A percentile compares a stretch with the other conserved stretches of the same genome.
Evolutionary conservation across 2,329 filamentous ascomycete genomes (phyloP).

Genomic region (Claviceps fusiformis): DNA sequence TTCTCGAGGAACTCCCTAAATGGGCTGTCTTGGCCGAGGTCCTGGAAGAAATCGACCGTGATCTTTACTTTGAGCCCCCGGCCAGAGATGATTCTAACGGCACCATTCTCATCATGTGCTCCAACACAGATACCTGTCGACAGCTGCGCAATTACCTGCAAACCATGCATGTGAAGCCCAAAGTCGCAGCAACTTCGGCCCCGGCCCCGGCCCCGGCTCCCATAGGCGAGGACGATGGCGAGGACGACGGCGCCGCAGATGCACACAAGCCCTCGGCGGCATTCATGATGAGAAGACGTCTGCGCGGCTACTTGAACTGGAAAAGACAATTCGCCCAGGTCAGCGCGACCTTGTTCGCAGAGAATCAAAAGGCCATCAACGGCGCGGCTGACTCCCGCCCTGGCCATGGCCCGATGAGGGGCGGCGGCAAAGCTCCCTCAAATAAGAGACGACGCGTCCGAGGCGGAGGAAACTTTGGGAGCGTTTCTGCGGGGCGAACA

Average conservation of each 20-base stretch:
- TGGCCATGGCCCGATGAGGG: constrained; percentile 30
- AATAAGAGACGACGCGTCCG: constrained; percentile 80
- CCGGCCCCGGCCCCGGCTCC: background rate
- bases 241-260: constrained; percentile 33
- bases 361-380: constrained; percentile 65
- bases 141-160: constrained; percentile 87
- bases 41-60: constrained; percentile 82
- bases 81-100: constrained; percentile 74
- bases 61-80: constrained; percentile 70
- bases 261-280: constrained; percentile 56
- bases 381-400: constrained; percentile 46
- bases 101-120: constrained; percentile 93
- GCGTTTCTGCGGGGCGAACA: constrained; percentile 44
- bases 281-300: constrained; percentile 79
- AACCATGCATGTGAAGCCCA: constrained; percentile 66
- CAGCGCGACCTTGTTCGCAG: constrained; percentile 62
- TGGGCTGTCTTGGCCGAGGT: constrained; percentile 85
- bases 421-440: constrained; percentile 48
- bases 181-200: constrained; percentile 14
- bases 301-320: constrained; percentile 81
- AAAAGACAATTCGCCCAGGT: constrained; percentile 80
- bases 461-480: constrained; percentile 51
- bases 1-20: constrained; percentile 89
- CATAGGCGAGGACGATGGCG: constrained; percentile 28
- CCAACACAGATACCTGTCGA: constrained; percentile 69